These are phyloP conservation scores for Kwoniella botswanensis DNA, from an alignment of 768 basidiomycete genomes.

Conservation along the genomic window DNA sequence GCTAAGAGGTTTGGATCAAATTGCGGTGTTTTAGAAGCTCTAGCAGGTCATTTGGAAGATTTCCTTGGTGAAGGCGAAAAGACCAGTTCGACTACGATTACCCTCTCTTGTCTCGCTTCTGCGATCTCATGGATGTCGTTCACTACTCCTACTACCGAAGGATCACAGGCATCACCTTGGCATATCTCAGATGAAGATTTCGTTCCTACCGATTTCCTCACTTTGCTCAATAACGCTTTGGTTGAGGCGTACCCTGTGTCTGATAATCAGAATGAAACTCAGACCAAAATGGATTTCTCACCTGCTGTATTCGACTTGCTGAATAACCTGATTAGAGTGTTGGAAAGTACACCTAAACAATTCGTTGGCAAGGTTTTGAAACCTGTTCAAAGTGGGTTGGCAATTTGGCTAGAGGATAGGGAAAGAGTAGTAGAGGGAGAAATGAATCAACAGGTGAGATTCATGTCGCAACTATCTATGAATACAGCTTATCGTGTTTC, in stretches of 20 bases:
- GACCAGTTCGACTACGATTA: slow-evolving; percentile 44
- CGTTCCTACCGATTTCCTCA: slow-evolving; percentile 45
- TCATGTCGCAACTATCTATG: no score
- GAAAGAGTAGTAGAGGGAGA: slow-evolving; percentile 11
- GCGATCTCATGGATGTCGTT: slow-evolving; percentile 36
- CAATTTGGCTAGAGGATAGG: slow-evolving; percentile 34
- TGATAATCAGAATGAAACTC: slow-evolving; percentile 7
- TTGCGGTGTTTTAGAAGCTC: slow-evolving; percentile 43
- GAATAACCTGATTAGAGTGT: slow-evolving; percentile 11
- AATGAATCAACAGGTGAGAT: background rate
- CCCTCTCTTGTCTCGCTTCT: slow-evolving; percentile 42
- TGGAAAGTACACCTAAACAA: slow-evolving; percentile 22
- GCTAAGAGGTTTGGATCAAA: slow-evolving; percentile 49
- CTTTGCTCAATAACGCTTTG: slow-evolving; percentile 34
- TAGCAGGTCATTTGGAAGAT: slow-evolving; percentile 44
- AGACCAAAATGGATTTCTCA: slow-evolving; percentile 17
- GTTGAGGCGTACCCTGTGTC: slow-evolving; percentile 34
- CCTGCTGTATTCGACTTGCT: slow-evolving; percentile 35
- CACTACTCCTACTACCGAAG: slow-evolving; percentile 17
- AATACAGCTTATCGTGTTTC: no score
- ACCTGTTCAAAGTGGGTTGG: slow-evolving; percentile 20
- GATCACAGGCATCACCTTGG: slow-evolving; percentile 18
- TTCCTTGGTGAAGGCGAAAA: slow-evolving; percentile 32
- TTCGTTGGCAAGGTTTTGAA: slow-evolving; percentile 29
- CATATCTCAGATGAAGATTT: slow-evolving; percentile 36